Base-by-base conservation (phyloP, 169 alveolate species). In the Toxoplasma gondii region DNA sequence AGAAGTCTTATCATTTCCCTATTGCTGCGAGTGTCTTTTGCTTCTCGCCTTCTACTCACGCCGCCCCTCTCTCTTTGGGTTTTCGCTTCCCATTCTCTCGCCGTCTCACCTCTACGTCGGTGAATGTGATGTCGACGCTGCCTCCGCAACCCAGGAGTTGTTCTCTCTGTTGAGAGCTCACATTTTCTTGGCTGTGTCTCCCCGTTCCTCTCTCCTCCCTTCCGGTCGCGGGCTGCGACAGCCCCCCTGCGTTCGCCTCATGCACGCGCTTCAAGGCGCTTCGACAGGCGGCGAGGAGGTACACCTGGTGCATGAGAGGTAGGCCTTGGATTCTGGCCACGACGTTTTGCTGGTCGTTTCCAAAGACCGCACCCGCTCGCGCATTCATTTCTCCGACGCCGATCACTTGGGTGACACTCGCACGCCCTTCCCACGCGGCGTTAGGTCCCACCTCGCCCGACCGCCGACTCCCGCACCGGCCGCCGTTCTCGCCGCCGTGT, bases 221-320 rank as follows among this genome's bases (percentile, higher is more conserved):
- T 70, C 39, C 39, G 12, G 19, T 70, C 39, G 19, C 69, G 41
- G 41, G 0, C 80, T 27, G n/a, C 80, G 34, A 29, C 7, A 22
- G 88, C 39, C 31, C 69, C 67, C 27, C 67, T 82, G 19, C 27
- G 49, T 82, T 39, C 69, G 69, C 38, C 69, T 82, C 69, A 43
- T 82, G 31, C 41, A 82, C 67, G 38, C 90, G 54, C 27, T 87
- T 44, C 92, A 49, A 17, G 17, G 92, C 92, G 45, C 81, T 49
- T 4, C 92, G 92, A 41, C 92, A 87, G 80, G 92, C 94, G 0
- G 88, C 94, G 38, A 80, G 78, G 74, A 91, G 91, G 34, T 81
- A 81, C 41, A 91, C 88, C 58, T 87, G 91, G 80, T 91, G 94
- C 91, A 91, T 43, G 49, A 91, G 88, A 22, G 94, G 94, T n/a